phyloP scores from a whole-genome alignment of 495 filamentous ascomycete species.

The Podospora pseudopauciseta region DNA sequence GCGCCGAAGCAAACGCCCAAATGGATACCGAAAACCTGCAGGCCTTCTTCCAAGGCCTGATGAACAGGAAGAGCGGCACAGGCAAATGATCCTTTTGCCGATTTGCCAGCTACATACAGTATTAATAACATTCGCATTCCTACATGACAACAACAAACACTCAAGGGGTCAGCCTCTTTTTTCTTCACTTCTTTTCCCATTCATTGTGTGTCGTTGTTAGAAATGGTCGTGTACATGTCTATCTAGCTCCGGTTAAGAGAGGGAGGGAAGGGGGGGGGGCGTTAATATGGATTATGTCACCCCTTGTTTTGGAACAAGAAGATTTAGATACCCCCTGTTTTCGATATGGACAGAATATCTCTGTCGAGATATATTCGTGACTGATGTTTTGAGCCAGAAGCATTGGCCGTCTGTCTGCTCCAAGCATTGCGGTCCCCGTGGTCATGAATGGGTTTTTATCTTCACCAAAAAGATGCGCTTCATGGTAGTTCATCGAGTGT shows the following conservation, averaged over 20 bases:
- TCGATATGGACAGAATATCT: neutral
- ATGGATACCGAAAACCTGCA: conserved; percentile 49
- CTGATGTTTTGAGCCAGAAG: no score
- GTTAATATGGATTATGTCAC: neutral
- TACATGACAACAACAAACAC: neutral
- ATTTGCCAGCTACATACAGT: neutral
- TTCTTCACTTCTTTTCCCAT: neutral
- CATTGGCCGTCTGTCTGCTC: no score
- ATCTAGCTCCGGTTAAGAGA: neutral
- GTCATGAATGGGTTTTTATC: no score
- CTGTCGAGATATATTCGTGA: neutral
- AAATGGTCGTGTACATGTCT: neutral
- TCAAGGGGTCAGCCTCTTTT: neutral
- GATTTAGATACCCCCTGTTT: neutral
- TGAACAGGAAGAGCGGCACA: conserved; percentile 35
- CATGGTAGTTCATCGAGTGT: no score
- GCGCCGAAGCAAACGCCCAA: conserved; percentile 31
- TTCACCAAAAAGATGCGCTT: no score
- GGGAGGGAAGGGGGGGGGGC: no score
- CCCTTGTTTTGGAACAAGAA: neutral
- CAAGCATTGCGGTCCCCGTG: no score
- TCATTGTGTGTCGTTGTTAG: neutral
- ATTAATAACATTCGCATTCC: neutral
- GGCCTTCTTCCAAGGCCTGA: conserved; percentile 48
- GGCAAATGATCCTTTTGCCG: conserved; percentile 10